Evolutionary conservation across 1,284 basidiomycete genomes (phyloP).

Genomic region (Marasmius oreades): DNA sequence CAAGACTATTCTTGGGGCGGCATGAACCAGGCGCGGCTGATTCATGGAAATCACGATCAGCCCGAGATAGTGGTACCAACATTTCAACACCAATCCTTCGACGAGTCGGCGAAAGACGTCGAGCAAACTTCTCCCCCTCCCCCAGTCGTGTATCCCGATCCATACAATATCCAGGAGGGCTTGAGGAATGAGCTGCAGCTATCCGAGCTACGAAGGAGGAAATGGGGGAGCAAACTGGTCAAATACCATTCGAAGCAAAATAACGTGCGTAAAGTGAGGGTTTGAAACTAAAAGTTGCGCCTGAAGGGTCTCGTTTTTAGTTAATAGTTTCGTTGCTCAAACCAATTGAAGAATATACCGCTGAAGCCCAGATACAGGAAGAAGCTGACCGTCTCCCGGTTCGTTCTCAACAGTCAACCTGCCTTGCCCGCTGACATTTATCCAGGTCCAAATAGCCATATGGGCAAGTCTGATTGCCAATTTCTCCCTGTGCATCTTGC

Average conservation of each 20-base stretch:
- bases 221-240: constrained; percentile 60
- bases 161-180: constrained; percentile 56
- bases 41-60: neutral
- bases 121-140: neutral
- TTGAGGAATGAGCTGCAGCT: constrained; percentile 62
- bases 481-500: constrained; percentile 63
- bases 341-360: constrained; percentile 82
- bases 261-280: constrained; percentile 42
- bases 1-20: neutral
- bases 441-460: constrained; percentile 83
- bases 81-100: neutral
- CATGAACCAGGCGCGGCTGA: neutral
- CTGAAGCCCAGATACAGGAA: constrained; percentile 66
- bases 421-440: constrained; percentile 5
- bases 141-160: constrained; percentile 36
- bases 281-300: constrained; percentile 9
- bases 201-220: constrained; percentile 52
- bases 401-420: constrained; percentile 1
- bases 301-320: constrained; percentile 30
- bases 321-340: constrained; percentile 85
- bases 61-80: neutral
- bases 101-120: neutral
- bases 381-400: constrained; percentile 65
- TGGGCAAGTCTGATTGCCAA: constrained; percentile 82
- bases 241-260: constrained; percentile 84